Conservation (phyloP, 2,329 filamentous ascomycete genomes). For the Fusarium verticillioides region DNA sequence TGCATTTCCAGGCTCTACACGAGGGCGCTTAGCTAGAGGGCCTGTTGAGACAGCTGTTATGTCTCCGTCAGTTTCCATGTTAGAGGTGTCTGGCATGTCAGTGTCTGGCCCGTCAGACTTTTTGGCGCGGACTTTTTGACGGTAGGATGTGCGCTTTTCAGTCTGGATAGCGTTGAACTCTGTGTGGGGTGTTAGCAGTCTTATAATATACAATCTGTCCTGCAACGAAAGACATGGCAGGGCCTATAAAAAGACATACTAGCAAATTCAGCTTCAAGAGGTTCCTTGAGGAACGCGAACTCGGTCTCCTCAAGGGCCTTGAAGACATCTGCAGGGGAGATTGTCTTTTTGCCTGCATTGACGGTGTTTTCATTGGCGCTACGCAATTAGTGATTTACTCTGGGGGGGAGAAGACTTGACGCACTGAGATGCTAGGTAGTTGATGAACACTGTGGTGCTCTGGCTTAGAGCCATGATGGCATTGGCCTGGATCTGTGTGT, state of each 20-base stretch:
- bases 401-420: conserved; percentile 46
- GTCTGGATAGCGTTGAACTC: conserved; percentile 80
- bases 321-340: conserved; percentile 80
- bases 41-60: conserved; percentile 49
- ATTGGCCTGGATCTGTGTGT: conserved; percentile 86
- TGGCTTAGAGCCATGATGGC: conserved; percentile 83
- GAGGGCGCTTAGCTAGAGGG: conserved; percentile 57
- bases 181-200: conserved; percentile 44
- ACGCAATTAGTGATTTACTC: conserved; percentile 9
- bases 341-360: conserved; percentile 78
- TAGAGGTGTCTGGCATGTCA: conserved; percentile 51
- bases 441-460: conserved; percentile 86
- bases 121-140: conserved; percentile 74
- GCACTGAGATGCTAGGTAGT: conserved; percentile 79
- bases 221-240: background rate
- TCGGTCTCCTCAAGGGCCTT: conserved; percentile 81
- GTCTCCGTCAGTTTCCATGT: conserved; percentile 45
- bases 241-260: conserved; percentile 61
- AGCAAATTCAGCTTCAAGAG: conserved; percentile 79
- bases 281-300: conserved; percentile 75
- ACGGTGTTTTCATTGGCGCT: conserved; percentile 80
- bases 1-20: conserved; percentile 55
- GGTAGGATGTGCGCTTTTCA: conserved; percentile 78
- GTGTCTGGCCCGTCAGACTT: conserved; percentile 58
- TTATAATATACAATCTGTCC: background rate